Evolutionary conservation across 2,329 filamentous ascomycete species (phyloP), one percentile per base, ranked within the genome.

Genomic region (Rhinocladiella similis): DNA sequence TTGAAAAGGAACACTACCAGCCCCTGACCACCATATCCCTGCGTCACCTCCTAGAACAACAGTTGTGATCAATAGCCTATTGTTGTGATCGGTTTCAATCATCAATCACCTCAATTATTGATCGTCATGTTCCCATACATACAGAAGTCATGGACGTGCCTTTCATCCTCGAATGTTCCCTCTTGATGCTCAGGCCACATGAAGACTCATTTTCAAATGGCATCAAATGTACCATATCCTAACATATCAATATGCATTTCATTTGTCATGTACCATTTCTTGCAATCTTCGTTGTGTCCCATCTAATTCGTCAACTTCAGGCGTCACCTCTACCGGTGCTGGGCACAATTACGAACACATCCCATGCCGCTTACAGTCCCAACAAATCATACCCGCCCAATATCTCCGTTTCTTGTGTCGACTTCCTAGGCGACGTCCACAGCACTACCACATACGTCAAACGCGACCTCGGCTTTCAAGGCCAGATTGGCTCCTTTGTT

Each of bases 401-500:
- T 20, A 51, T 60, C 36, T 25, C 25, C 12, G 50, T 65, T 14
- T 27, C 42, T 19, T 50, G 48, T 10, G 64, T 62, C 18, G 56
- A 63, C 16, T 46, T 63, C 33, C 56, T 67, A 14, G 65, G 65
- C 25, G 50, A 60, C 14, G 65, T 67, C n/a, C 59, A 55, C 19
- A 67, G 65, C 47, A 48, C 53, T 18, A 64, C 55, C 27, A 66
- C 62, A 6, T 62, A 63, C 42, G 61, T 67, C 41, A 66, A 64
- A 41, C 61, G 65, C 25, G 65, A 67, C 47, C 53, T 66, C 3
- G 65, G 65, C 3, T 67, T 67, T 39, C 57, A 60, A 46, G 65
- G 65, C 7, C 62, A 61, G 39, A 19, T 67, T 10, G 65, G 65
- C 16, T 14, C 52, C 2, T 54, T 61, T 42, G 47, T 66, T 16